Percentiles rank a stretch among this genome's conserved stretches.
Evolutionary conservation across 768 basidiomycete genomes (phyloP).

Genomic region (Sporobolomyces pararoseus): DNA sequence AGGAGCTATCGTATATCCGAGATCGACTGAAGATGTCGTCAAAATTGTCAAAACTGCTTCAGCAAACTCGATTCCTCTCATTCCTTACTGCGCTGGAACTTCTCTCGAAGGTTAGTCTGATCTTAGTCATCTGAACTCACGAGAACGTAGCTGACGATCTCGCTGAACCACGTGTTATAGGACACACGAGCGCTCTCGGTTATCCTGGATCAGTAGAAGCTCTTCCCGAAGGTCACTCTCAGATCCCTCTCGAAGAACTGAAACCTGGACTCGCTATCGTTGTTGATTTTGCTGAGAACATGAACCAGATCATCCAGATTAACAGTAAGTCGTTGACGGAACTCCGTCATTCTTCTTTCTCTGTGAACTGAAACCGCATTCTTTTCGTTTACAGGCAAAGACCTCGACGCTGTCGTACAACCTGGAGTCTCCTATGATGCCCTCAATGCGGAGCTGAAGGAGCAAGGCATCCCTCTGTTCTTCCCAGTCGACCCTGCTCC

Average conservation of each 20-base stretch:
- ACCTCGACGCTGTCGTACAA: slow-evolving; percentile 69
- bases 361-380: no score
- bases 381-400: slow-evolving; percentile 46
- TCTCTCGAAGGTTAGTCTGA: slow-evolving; percentile 81
- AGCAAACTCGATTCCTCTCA: slow-evolving; percentile 69
- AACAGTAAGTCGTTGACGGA: slow-evolving; percentile 66
- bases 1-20: slow-evolving; percentile 52
- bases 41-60: slow-evolving; percentile 70
- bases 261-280: slow-evolving; percentile 38
- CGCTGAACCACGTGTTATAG: slow-evolving; percentile 13
- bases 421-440: slow-evolving; percentile 73
- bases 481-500: slow-evolving; percentile 62
- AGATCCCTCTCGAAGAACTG: slow-evolving; percentile 40
- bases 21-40: slow-evolving; percentile 75
- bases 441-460: slow-evolving; percentile 65
- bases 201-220: slow-evolving; percentile 30
- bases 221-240: slow-evolving; percentile 15
- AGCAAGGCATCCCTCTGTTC: slow-evolving; percentile 63
- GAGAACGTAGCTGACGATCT: no score
- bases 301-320: slow-evolving; percentile 73
- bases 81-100: slow-evolving; percentile 78
- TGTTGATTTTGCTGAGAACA: slow-evolving; percentile 50
- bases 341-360: slow-evolving; percentile 43
- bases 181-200: slow-evolving; percentile 39
- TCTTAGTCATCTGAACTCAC: neutral